A percentile compares a stretch with the other conserved stretches of the same genome.
These are phyloP conservation scores for Cercospora sojina DNA, from an alignment of 2,329 filamentous ascomycete genomes.

Conservation along the genomic window DNA sequence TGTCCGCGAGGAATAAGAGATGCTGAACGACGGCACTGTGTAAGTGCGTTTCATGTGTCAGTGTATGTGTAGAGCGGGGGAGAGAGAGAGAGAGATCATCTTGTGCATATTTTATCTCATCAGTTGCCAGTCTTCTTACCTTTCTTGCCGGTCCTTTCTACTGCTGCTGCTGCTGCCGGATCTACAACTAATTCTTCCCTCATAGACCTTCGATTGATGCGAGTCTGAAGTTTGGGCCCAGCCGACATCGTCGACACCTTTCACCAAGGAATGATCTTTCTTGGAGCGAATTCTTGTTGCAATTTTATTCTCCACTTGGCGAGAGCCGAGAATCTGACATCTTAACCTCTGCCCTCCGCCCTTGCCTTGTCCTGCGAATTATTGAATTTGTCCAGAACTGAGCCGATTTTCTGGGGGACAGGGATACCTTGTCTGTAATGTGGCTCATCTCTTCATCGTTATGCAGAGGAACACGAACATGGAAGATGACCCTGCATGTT, in stretches of 20 bases:
- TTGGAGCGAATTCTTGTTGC: not conserved
- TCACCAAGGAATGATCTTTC: not conserved
- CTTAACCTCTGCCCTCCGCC: not conserved
- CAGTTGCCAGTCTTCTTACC: not conserved
- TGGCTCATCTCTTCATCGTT: not conserved
- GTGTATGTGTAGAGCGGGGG: not conserved
- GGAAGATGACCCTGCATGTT: not conserved
- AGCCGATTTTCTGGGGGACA: not conserved
- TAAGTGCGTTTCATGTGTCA: not conserved
- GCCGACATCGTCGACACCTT: not conserved
- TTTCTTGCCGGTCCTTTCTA: not conserved
- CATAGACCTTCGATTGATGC: not conserved
- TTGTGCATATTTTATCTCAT: conserved; percentile 8
- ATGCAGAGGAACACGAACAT: too few relatives aligned
- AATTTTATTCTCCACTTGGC: not conserved
- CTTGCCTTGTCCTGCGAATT: not conserved
- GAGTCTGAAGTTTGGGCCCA: not conserved
- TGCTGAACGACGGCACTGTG: not conserved
- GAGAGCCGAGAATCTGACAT: not conserved
- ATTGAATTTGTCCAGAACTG: not conserved
- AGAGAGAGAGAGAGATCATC: conserved; percentile 3
- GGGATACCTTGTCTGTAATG: not conserved
- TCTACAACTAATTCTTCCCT: not conserved
- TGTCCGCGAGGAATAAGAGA: not conserved
- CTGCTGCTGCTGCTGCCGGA: not conserved